Evolutionary conservation across 1,284 basidiomycete species (phyloP), one percentile per base, ranked within the genome.

Genomic region (Grifola frondosa): DNA sequence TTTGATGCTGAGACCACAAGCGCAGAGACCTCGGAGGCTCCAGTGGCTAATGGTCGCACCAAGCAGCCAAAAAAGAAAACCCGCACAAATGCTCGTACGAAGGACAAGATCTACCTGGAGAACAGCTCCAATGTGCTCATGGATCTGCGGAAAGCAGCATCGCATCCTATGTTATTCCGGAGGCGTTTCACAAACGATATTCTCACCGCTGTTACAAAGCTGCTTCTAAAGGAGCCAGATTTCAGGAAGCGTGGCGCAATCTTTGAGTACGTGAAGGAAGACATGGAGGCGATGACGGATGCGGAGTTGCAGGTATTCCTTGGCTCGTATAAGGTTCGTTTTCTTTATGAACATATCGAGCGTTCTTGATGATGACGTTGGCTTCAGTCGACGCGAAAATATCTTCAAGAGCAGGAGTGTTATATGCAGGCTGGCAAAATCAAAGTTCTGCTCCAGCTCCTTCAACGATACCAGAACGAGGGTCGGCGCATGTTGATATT

Each of bases 121-220:
- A 88, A 87, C 59, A 87, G 82, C 48, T 78, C 88, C 2, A 92
- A 97, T 63, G 92, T 98, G 32, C 74, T 98, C 34, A 97, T 97
- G 94, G 93, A 96, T 60, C 74, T 97, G 23, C 81, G 93, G 30
- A 98, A 99, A 67, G 96, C 96, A 2, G 89, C 96, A 0, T 89
- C 87, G 33, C 97, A 99, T 67, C 96, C 97, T 4, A 87, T 99
- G 81, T 75, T 99, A 4, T 98, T 99, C 74, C 79, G 97, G 16
- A 80, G 80, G 16, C 74, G 79, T 6, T 99, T 91, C 64, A 86
- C 85, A 24, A 88, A 96, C 57, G 75, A 83, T 24, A 81, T 74
- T 37, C 69, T 99, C 53, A 75, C 77, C 17, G 71, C 78, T 2
- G 82, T 99, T 53, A 83, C 96, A 1, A 87, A 81, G 56, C 81